A percentile compares a stretch with the other conserved stretches of the same genome.
Evolutionary conservation across 164 flowering plant species (phyloP).

Genomic region (Echeveria elegans): DNA sequence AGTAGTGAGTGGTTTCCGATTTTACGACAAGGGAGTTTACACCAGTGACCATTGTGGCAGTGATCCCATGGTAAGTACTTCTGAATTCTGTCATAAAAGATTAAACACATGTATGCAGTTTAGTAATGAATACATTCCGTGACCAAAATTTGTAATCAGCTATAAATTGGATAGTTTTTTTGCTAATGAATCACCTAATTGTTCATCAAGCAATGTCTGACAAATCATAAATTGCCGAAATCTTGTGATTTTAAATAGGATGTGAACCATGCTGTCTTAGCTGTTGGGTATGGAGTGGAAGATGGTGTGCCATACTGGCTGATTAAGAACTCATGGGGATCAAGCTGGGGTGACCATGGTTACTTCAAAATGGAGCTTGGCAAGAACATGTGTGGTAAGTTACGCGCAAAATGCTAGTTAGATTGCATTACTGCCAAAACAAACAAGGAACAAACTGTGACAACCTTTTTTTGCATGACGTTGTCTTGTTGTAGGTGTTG

Average conservation of each 20-base stretch:
- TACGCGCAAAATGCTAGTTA: background rate
- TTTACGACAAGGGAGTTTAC: conserved; percentile 71
- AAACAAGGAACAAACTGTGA: background rate
- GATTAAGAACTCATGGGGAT: conserved; percentile 95
- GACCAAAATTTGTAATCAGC: background rate
- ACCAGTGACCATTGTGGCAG: conserved; percentile 73
- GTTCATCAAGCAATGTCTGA: background rate
- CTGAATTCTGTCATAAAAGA: background rate
- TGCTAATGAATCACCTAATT: background rate
- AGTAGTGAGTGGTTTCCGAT: conserved; percentile 62
- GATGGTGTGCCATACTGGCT: conserved; percentile 86
- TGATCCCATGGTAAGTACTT: conserved; percentile 61
- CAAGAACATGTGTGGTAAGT: conserved; percentile 98
- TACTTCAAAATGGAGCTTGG: conserved; percentile 98
- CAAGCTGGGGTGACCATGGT: conserved; percentile 76
- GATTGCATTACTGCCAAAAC: background rate
- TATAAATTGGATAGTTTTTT: background rate
- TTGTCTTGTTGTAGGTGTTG: no score
- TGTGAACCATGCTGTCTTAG: conserved; percentile 98
- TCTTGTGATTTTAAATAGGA: conserved; percentile 43
- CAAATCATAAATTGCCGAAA: background rate
- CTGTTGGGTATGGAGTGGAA: conserved; percentile 92
- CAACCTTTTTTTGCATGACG: no score
- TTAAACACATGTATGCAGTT: background rate
- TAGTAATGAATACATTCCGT: background rate